Conservation (phyloP, 1,284 basidiomycete genomes). For the Ceratobasidium sp. region DNA sequence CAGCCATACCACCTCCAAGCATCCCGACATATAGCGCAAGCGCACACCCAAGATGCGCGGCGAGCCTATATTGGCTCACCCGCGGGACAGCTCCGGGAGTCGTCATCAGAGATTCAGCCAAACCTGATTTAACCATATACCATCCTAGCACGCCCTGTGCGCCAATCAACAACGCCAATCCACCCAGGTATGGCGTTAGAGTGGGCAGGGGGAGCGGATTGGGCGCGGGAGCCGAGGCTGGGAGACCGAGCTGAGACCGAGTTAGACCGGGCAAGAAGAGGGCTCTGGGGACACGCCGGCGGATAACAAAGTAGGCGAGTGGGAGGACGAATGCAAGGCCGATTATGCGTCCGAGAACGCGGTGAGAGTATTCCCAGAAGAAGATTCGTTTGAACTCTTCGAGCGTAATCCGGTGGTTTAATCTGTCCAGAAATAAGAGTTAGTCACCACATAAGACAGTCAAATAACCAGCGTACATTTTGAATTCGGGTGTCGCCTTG, state of each 20-base stretch:
- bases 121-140: constrained; percentile 99
- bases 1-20: constrained; percentile 85
- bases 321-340: constrained; percentile 86
- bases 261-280: constrained; percentile 62
- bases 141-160: constrained; percentile 94
- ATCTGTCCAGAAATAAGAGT: constrained; percentile 62
- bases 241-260: constrained; percentile 42
- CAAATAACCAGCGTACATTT: constrained; percentile 75
- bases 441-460: not conserved
- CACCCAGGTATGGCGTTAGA: constrained; percentile 74
- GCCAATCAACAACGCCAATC: constrained; percentile 85
- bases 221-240: constrained; percentile 39
- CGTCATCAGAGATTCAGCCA: constrained; percentile 85
- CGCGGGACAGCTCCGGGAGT: constrained; percentile 89
- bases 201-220: constrained; percentile 55
- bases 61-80: constrained; percentile 96
- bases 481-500: constrained; percentile 94
- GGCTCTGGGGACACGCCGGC: constrained; percentile 61
- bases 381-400: constrained; percentile 97
- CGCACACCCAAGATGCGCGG: constrained; percentile 93
- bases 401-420: constrained; percentile 90
- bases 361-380: constrained; percentile 99
- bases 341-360: constrained; percentile 91
- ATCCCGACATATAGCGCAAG: constrained; percentile 93
- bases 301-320: constrained; percentile 80